Evolutionary conservation across 1,284 basidiomycete species (phyloP), one percentile per base, ranked within the genome.

Genomic region (Chalciporus sp.): DNA sequence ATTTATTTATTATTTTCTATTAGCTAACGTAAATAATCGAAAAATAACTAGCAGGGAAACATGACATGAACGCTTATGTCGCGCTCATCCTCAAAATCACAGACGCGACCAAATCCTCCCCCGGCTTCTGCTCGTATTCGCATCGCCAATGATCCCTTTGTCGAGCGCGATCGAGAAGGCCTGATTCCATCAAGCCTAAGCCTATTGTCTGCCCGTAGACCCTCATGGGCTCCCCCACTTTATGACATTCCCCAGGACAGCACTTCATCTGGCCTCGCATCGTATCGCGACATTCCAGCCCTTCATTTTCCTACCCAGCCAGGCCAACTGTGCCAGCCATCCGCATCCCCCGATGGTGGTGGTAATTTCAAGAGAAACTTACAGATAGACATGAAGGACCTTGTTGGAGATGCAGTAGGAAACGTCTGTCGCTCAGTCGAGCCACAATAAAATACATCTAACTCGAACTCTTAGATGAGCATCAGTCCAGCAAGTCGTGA

Each of bases 401-500:
- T 90, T 29, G 84, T 92, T 14, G 89, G 90, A 3, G 89, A 90
- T 69, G 90, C 89, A 31, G 86, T 92, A 2, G 88, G 90, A 9
- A 92, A 92, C 68, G 89, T 91, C 57, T 70, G 86, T 76, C 17
- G 23, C 26, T 33, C 28, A 3, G 31, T 20, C 10, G 28, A 0
- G 8, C n/a, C 1, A 23, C 7, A 9, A 0, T 14, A 8, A 14
- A 12, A 2, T 2, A 35, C 48, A n/a, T 53, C 56, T 56, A 35
- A 62, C 56, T 19, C 19, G 17, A 16, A 4, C 17, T 23, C 14
- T 3, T 60, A 90, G 88, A 90, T 92, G 88, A 89, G 86, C 52
- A 90, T 91, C 47, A 89, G 90, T 60, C 91, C 90, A 8, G 78
- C 85, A 4, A 88, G 84, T 49, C 79, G 91, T 23, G 90, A 93